Percentiles rank a stretch among this genome's conserved stretches.
phyloP scores from a whole-genome alignment of 495 filamentous ascomycete genomes.

The Trichoderma virens region DNA sequence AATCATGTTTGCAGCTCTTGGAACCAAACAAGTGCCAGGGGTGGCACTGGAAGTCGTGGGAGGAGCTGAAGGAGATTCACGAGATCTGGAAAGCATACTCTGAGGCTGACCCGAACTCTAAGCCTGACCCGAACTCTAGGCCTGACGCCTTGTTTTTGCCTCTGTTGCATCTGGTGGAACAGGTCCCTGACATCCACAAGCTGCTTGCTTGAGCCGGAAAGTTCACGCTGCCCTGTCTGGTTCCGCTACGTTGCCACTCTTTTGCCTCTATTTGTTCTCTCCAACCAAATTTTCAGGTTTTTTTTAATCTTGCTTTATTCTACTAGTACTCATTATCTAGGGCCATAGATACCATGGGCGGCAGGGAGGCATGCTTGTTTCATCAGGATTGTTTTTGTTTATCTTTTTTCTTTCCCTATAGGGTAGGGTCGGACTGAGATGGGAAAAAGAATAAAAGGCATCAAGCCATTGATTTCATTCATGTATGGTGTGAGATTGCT shows the following conservation, averaged over 20 bases:
- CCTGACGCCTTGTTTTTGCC: conserved; percentile 47
- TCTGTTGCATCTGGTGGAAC: conserved; percentile 42
- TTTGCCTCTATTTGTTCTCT: not conserved
- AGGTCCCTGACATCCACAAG: conserved; percentile 30
- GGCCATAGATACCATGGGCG: too few species aligned
- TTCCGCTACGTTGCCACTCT: too few species aligned
- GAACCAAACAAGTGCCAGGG: conserved; percentile 60
- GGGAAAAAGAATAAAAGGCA: too few species aligned
- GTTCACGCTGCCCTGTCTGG: too few species aligned
- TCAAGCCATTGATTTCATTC: too few species aligned
- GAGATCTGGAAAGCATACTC: conserved; percentile 1
- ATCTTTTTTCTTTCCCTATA: too few species aligned
- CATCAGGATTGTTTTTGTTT: too few species aligned
- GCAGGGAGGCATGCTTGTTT: too few species aligned
- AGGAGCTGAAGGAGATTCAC: conserved; percentile 25
- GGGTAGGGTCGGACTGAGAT: too few species aligned
- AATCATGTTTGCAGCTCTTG: conserved; percentile 39
- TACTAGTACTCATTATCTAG: too few species aligned
- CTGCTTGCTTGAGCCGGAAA: not conserved
- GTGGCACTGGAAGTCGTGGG: conserved; percentile 56
- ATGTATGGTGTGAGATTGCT: too few species aligned
- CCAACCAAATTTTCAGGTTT: not conserved
- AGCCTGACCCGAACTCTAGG: conserved; percentile 15
- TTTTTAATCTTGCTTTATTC: not conserved
- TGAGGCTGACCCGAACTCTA: conserved; percentile 13